Conservation (phyloP, 345 rosid genomes). For the Salix koriyanagi region DNA sequence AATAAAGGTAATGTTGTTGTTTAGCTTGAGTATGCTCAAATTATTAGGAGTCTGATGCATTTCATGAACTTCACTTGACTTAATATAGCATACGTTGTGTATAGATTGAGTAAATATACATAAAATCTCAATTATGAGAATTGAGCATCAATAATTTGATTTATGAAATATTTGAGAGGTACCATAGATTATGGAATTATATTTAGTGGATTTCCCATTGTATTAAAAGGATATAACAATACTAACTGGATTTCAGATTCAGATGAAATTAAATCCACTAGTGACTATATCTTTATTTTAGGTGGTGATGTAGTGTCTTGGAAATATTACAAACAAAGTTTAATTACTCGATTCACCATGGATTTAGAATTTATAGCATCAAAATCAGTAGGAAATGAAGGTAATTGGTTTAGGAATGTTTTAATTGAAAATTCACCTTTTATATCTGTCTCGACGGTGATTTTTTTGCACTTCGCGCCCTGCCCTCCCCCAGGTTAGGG, state of each 20-base stretch:
- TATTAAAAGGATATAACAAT: neutral
- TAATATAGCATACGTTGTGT: too few relatives aligned
- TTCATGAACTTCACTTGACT: neutral
- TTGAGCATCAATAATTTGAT: neutral
- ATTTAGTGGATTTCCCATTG: neutral
- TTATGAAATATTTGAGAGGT: neutral
- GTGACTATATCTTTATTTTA: neutral
- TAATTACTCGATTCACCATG: neutral
- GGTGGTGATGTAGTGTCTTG: neutral
- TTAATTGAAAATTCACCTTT: neutral
- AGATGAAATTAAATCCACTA: neutral
- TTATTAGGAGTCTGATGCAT: neutral
- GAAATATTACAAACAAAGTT: neutral
- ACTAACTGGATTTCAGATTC: neutral
- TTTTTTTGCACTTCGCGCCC: too few relatives aligned
- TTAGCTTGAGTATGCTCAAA: neutral
- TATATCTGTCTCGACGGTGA: too few relatives aligned
- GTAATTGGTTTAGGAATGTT: too few relatives aligned
- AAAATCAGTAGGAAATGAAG: too few relatives aligned
- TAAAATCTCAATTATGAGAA: neutral
- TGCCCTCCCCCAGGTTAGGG: too few relatives aligned
- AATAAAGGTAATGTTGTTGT: too few relatives aligned
- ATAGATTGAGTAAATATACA: too few relatives aligned
- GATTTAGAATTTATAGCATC: too few relatives aligned
- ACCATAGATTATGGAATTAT: neutral